Base-by-base conservation (phyloP, 2,329 filamentous ascomycete species). In the Bipolaris bicolor region DNA sequence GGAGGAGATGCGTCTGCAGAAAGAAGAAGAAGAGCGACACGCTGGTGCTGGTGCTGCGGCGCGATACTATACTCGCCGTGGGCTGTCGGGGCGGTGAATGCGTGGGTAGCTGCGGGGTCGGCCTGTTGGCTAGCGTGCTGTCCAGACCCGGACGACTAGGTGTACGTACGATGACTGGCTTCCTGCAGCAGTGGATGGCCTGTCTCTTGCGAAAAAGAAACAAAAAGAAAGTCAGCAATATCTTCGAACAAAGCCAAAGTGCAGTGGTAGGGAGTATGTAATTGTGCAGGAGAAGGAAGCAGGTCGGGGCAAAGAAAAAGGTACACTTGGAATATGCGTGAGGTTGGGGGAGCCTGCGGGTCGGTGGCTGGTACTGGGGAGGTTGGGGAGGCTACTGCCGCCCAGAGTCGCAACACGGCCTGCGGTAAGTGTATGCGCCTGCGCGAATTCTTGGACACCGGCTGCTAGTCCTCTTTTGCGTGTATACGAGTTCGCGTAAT, bases 231-330 rank as follows among this genome's bases (percentile, higher is more conserved):
- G 63, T 62, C 59, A 64, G 61, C 49, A 53, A 52, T 52, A 16
- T 47, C 2, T 37, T 29, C 37, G 16, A 22, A 51, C 43, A 55
- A 31, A 11, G 26, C 15, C 24, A 33, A 26, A 33, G 43, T n/a
- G 26, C n/a, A 31, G 52, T 50, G 55, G 54, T 52, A 44, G 43
- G 48, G 48, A 46, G 58, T 49, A 56, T 58, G 58, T 53, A 61
- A 55, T 53, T 39, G 57, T 64, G 61, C 58, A 62, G 60, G 58
- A 58, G 34, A 37, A 50, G 43, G 52, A 15, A 18, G 46, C 34
- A 26, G 49, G 55, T 53, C 58, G 33, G 66, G 52, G 60, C 43
- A 71, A 57, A 68, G 69, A 74, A 73, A 71, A 70, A 67, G 68
- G 61, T 64, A 61, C 60, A 59, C 65, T 70, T 71, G 56, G 65